phyloP scores from a whole-genome alignment of 2,329 filamentous ascomycete species.

The Aspergillus chevalieri region DNA sequence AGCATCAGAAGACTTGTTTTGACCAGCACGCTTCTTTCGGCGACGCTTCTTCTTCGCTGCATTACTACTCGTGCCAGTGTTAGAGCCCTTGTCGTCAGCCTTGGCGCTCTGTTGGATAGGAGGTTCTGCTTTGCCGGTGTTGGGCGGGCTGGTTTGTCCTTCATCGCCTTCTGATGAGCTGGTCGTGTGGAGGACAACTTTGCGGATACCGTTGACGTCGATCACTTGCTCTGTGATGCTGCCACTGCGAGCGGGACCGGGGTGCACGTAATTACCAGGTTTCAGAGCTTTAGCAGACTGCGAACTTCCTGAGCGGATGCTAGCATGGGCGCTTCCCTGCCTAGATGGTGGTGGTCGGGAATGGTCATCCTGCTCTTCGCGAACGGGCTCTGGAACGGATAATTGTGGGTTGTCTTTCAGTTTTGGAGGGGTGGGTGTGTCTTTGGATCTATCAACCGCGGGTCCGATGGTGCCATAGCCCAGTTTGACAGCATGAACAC shows the following conservation, averaged over 20 bases:
- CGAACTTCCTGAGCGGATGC: constrained; percentile 18
- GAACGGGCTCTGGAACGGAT: constrained; percentile 26
- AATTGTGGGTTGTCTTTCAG: constrained; percentile 16
- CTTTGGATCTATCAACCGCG: constrained; percentile 18
- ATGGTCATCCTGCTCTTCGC: constrained; percentile 25
- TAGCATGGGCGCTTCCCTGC: constrained; percentile 18
- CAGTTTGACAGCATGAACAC: constrained; percentile 55
- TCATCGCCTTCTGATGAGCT: constrained; percentile 39
- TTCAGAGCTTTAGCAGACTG: constrained; percentile 13
- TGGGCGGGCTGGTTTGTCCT: constrained; percentile 1
- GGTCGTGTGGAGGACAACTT: constrained; percentile 67
- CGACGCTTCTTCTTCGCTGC: constrained; percentile 20
- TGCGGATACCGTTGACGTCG: constrained; percentile 66
- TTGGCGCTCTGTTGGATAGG: constrained; percentile 4
- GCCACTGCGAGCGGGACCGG: constrained; percentile 59
- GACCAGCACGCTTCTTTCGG: constrained; percentile 10
- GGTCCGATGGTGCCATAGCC: constrained; percentile 47
- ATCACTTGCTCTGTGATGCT: constrained; percentile 75
- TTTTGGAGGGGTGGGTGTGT: constrained; percentile 16
- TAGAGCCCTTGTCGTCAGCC: constrained; percentile 4
- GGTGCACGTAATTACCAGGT: constrained; percentile 29
- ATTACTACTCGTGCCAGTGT: constrained; percentile 1
- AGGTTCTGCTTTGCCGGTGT: neutral
- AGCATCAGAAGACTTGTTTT: neutral
- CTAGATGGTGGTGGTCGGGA: constrained; percentile 15